Evolutionary conservation across 805 yeast genomes (phyloP).

Genomic region (Ogataea paradorogensis): DNA sequence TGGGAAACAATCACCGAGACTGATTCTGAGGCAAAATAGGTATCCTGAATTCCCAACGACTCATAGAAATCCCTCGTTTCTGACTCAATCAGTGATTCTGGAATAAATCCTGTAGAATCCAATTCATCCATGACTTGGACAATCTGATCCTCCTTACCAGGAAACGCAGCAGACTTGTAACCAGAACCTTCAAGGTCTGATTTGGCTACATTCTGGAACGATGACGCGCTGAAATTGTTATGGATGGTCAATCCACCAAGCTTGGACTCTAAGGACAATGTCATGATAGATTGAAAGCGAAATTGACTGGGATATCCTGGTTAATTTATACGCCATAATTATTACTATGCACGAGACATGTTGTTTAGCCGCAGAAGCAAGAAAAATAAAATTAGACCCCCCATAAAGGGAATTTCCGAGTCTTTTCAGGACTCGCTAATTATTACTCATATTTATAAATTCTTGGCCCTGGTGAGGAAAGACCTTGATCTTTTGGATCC

Average conservation of each 20-base stretch:
- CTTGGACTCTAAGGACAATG: conserved; percentile 11
- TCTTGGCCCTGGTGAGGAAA: neutral
- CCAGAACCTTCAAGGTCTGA: conserved; percentile 42
- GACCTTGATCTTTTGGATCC: conserved; percentile 41
- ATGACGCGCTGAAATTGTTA: conserved; percentile 35
- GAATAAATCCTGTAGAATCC: conserved; percentile 84
- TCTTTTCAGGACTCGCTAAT: neutral
- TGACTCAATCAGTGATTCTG: conserved; percentile 77
- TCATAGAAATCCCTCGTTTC: conserved; percentile 92
- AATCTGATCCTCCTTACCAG: conserved; percentile 77
- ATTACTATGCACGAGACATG: neutral
- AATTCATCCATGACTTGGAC: conserved; percentile 77
- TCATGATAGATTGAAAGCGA: conserved; percentile 2
- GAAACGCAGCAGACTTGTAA: conserved; percentile 71
- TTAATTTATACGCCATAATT: conserved; percentile 7
- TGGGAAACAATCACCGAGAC: conserved; percentile 78
- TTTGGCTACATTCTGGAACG: conserved; percentile 32
- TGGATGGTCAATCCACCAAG: conserved; percentile 29
- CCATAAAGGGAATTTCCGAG: neutral
- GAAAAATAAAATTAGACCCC: neutral
- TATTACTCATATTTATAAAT: neutral
- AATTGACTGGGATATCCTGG: neutral
- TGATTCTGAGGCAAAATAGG: conserved; percentile 83
- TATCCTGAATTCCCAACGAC: conserved; percentile 84
- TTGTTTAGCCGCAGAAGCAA: neutral